Percentiles rank a stretch among this genome's conserved stretches.
These are phyloP conservation scores for Yamadazyma akitaensis DNA, from an alignment of 805 yeast species.

Conservation along the genomic window DNA sequence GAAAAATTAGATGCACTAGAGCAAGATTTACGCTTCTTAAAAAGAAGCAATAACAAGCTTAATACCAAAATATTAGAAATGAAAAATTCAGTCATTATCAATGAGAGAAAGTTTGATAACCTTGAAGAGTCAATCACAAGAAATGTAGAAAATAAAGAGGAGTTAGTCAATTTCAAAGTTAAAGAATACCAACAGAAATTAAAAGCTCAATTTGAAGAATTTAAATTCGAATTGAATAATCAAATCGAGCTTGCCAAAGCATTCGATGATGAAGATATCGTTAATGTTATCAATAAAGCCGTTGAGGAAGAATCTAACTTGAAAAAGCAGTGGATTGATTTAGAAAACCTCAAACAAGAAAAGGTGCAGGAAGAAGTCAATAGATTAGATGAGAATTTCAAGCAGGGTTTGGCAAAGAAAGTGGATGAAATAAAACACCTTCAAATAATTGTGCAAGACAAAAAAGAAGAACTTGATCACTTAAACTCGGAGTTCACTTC, in stretches of 20 bases:
- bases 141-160: constrained; percentile 28
- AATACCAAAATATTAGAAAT: constrained; percentile 11
- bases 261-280: constrained; percentile 20
- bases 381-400: constrained; percentile 26
- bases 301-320: constrained; percentile 9
- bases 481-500: background rate
- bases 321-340: constrained; percentile 6
- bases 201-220: constrained; percentile 26
- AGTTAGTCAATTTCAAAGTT: constrained; percentile 24
- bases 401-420: constrained; percentile 22
- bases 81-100: constrained; percentile 7
- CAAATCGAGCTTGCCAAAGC: constrained; percentile 27
- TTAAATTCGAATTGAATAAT: constrained; percentile 31
- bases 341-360: constrained; percentile 13
- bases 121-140: constrained; percentile 26
- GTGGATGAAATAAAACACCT: constrained; percentile 18
- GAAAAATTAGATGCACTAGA: constrained; percentile 19
- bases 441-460: background rate
- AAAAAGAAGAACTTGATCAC: background rate
- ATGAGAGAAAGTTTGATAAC: constrained; percentile 19
- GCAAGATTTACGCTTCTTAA: constrained; percentile 18
- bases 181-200: constrained; percentile 27
- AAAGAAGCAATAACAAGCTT: constrained; percentile 13
- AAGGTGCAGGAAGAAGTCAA: constrained; percentile 18
- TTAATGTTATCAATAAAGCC: constrained; percentile 8